phyloP scores from a whole-genome alignment of 208 protist genomes.

The Leishmania major region DNA sequence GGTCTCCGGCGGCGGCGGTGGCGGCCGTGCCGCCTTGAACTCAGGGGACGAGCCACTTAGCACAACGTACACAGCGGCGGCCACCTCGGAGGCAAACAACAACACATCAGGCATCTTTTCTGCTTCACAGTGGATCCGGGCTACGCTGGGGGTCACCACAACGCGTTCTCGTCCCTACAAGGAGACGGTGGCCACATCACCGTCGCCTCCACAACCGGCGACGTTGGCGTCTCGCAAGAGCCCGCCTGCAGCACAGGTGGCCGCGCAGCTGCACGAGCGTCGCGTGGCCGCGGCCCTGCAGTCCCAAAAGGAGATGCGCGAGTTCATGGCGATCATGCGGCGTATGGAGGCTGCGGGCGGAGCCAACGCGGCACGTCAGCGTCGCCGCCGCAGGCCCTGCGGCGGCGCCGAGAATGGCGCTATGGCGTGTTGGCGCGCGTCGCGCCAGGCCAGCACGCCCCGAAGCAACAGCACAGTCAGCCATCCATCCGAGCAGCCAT shows the following conservation, averaged over 20 bases:
- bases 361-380: neutral
- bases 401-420: neutral
- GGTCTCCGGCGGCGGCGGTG: neutral
- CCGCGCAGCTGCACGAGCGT: conserved; percentile 42
- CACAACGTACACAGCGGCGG: neutral
- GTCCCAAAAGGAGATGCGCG: conserved; percentile 48
- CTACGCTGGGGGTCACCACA: neutral
- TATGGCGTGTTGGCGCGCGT: neutral
- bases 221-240: neutral
- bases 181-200: neutral
- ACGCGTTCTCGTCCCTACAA: neutral
- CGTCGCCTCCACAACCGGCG: neutral
- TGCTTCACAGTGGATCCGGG: conserved; percentile 4
- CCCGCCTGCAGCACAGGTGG: neutral
- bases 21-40: neutral
- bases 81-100: neutral
- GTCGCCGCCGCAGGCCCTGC: neutral
- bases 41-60: too few species aligned
- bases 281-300: conserved; percentile 33
- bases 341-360: conserved; percentile 36
- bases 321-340: conserved; percentile 40
- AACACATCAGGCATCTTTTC: neutral
- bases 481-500: neutral
- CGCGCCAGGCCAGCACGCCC: neutral
- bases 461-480: neutral